Base-by-base conservation (phyloP, 1,139 yeast genomes). In the Barnettozyma hawaiiensis region DNA sequence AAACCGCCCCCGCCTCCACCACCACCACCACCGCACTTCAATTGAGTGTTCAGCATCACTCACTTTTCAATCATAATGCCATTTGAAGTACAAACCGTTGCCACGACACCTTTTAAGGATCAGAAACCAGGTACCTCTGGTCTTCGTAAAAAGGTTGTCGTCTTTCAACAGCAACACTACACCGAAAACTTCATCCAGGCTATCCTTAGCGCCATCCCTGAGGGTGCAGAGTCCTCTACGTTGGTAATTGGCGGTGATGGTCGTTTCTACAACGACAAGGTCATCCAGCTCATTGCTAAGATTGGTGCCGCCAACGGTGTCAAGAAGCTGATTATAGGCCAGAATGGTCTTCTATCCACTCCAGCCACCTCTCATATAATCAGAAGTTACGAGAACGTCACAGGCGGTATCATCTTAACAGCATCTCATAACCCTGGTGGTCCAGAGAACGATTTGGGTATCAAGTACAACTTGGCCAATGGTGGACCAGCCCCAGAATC, bases 391-490 rank as follows among this genome's bases (percentile, higher is more conserved):
- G 70, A 64, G 28, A 62, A 72, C 44, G 85, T 87, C 49, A 90
- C 97, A 8, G 98, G 98, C 49, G 98, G 97, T 48, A 89, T 92
- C 64, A 87, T 94, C 51, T 73, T 92, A 59, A 92, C 98, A 18
- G 98, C 98, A 4, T 85, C 96, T 28, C 98, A 92, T 66, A 92
- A 92, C 66, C 98, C 98, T n/a, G 98, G 98, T 62, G 97, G 97
- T 7, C 97, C 97, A 47, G 67, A 74, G 29, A 80, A 86, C 50
- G 98, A 92, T 62, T 76, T 90, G 64, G 98, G 98, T 46, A 92
- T 92, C 70, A 92, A 92, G 70, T 92, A 92, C 71, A 92, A 92
- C 65, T 72, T 94, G 65, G 78, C 86, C 50, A 90, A 92, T 60
- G 98, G 98, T 51, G 98, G 97, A 2, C 98, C 98, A 32, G 98